Conservation (phyloP, 2,329 filamentous ascomycete species). For the Hirsutella rhossiliensis region DNA sequence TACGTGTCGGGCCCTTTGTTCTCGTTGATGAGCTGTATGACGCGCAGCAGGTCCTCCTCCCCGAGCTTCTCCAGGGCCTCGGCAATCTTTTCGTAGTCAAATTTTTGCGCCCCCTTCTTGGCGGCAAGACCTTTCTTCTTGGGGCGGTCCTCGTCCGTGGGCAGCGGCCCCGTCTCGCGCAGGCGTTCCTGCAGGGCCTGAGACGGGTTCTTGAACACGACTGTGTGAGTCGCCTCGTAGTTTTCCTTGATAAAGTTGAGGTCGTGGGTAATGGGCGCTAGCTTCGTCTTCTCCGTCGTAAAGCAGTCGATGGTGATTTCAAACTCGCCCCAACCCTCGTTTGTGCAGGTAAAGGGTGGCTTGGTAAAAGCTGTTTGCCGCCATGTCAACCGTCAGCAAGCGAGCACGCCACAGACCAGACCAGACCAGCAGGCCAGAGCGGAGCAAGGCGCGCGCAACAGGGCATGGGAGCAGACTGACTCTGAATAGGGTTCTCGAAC, state of each 20-base stretch:
- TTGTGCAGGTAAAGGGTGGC: conserved; percentile 77
- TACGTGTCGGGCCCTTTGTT: conserved; percentile 91
- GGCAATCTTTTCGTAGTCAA: conserved; percentile 92
- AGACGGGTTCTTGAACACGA: conserved; percentile 89
- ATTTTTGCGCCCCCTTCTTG: conserved; percentile 66
- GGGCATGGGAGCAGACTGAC: conserved; percentile 39
- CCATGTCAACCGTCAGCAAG: background rate
- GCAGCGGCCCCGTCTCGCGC: conserved; percentile 75
- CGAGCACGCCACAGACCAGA: background rate
- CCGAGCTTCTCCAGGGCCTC: conserved; percentile 79
- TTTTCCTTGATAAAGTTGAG: conserved; percentile 75
- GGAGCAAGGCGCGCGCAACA: background rate
- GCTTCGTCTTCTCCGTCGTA: conserved; percentile 77
- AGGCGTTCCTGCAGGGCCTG: conserved; percentile 69
- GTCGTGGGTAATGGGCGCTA: conserved; percentile 65
- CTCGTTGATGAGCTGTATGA: conserved; percentile 97
- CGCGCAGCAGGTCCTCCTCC: conserved; percentile 87
- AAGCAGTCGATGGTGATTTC: conserved; percentile 82
- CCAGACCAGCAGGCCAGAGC: background rate
- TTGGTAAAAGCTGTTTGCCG: conserved; percentile 55
- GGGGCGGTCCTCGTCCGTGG: conserved; percentile 52
- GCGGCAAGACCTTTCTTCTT: conserved; percentile 51
- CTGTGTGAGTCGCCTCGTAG: conserved; percentile 72
- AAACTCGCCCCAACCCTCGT: conserved; percentile 98
- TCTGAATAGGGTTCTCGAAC: conserved; percentile 77